Conservation (phyloP, 768 basidiomycete genomes). For the Zangia roseola region DNA sequence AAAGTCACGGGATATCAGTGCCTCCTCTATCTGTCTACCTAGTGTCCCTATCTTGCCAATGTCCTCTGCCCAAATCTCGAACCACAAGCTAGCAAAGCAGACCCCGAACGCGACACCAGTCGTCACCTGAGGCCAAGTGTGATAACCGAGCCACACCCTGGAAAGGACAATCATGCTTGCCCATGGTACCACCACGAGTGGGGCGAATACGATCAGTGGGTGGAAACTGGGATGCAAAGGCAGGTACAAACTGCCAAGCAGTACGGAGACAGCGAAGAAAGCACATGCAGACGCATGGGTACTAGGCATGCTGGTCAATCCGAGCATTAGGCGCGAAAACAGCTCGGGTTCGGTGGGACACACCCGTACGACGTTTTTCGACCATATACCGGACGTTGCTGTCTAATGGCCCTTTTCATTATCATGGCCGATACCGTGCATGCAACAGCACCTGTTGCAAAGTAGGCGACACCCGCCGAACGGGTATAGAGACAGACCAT, state of each 20-base stretch:
- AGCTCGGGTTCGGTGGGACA: constrained; percentile 15
- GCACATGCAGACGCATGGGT: constrained; percentile 74
- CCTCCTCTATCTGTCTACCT: constrained; percentile 13
- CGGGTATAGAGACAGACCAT: constrained; percentile 54
- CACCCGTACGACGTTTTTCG: constrained; percentile 69
- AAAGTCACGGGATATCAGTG: constrained; percentile 20
- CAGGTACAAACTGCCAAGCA: constrained; percentile 55
- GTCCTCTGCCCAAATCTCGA: constrained; percentile 49
- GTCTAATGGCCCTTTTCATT: constrained; percentile 58
- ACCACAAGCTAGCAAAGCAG: constrained; percentile 54
- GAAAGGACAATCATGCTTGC: constrained; percentile 57
- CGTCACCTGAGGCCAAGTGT: constrained; percentile 67
- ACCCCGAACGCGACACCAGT: constrained; percentile 59
- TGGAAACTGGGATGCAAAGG: constrained; percentile 60
- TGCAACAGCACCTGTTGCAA: constrained; percentile 52
- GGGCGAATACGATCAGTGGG: constrained; percentile 27
- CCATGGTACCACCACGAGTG: constrained; percentile 56
- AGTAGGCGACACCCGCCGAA: constrained; percentile 62
- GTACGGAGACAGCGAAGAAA: constrained; percentile 60
- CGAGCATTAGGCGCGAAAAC: background rate
- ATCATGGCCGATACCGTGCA: constrained; percentile 61
- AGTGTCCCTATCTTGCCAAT: constrained; percentile 20
- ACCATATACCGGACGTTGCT: constrained; percentile 54
- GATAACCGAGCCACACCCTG: constrained; percentile 74
- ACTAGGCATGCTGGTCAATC: constrained; percentile 69